Evolutionary conservation across 192 early-diverging fungal species (phyloP).

Genomic region (Backusella luteola): DNA sequence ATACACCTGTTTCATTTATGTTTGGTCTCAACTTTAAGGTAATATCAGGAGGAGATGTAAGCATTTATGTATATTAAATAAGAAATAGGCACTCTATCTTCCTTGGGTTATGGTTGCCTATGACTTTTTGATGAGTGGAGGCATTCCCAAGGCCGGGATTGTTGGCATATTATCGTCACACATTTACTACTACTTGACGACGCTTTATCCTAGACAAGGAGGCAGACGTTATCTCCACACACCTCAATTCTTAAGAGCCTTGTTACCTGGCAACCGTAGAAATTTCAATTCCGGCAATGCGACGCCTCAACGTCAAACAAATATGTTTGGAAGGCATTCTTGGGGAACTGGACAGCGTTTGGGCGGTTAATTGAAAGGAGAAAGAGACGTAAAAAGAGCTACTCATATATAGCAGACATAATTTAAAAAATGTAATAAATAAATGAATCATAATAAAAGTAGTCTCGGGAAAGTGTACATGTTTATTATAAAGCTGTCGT

Average conservation of each 20-base stretch:
- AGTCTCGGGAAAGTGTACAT: too few relatives aligned
- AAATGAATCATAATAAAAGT: too few relatives aligned
- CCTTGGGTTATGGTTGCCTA: conserved; percentile 68
- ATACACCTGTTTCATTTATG: conserved; percentile 62
- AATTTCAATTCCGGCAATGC: conserved; percentile 18
- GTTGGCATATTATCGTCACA: conserved; percentile 70
- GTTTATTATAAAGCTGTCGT: too few relatives aligned
- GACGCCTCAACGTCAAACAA: neutral
- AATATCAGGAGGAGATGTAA: neutral
- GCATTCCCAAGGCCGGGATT: conserved; percentile 48
- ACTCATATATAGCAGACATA: too few relatives aligned
- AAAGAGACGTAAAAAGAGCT: too few relatives aligned
- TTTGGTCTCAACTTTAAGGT: conserved; percentile 75
- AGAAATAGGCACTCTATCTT: conserved; percentile 62
- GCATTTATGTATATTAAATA: neutral
- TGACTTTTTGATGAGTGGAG: conserved; percentile 47
- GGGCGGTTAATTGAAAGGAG: neutral
- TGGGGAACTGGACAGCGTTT: conserved; percentile 23
- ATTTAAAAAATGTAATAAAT: too few relatives aligned
- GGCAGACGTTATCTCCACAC: conserved; percentile 66
- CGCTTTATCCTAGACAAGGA: conserved; percentile 62
- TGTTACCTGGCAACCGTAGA: conserved; percentile 41
- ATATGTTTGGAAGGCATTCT: conserved; percentile 25
- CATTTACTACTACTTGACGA: conserved; percentile 72
- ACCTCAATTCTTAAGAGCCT: conserved; percentile 54